A percentile compares a stretch with the other conserved stretches of the same genome.
Conservation (phyloP, 176 grass and related monocot genomes). For the Avena insularis region DNA sequence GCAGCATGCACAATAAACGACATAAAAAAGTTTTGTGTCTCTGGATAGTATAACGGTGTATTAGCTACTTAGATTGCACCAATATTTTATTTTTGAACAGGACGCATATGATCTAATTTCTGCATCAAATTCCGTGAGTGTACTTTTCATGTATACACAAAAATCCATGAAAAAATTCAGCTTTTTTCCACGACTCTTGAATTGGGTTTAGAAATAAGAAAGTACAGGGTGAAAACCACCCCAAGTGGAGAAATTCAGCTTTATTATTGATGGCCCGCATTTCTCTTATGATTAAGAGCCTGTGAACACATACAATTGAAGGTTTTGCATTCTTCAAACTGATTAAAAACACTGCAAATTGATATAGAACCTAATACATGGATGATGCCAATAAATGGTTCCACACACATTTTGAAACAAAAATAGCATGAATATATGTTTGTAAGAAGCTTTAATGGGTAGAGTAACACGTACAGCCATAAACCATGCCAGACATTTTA, state of each 20-base stretch:
- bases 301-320: not conserved
- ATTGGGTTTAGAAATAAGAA: not conserved
- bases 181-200: not conserved
- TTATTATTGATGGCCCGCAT: not conserved
- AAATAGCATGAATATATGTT: not conserved
- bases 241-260: not conserved
- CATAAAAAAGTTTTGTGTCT: not conserved
- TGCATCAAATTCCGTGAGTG: not conserved
- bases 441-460: conserved; percentile 7
- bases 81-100: not conserved
- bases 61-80: not conserved
- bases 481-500: not conserved
- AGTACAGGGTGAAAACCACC: not conserved
- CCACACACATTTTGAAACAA: not conserved
- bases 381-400: conserved; percentile 1
- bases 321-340: not conserved
- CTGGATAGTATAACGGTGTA: not conserved
- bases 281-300: not conserved
- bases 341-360: not conserved
- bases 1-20: not conserved
- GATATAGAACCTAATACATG: not conserved
- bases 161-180: not conserved
- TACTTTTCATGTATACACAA: not conserved
- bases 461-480: not conserved
- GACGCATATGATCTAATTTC: no score